Evolutionary conservation across 768 basidiomycete species (phyloP), one percentile per base, ranked within the genome.

Genomic region (Auriscalpium microsporum): DNA sequence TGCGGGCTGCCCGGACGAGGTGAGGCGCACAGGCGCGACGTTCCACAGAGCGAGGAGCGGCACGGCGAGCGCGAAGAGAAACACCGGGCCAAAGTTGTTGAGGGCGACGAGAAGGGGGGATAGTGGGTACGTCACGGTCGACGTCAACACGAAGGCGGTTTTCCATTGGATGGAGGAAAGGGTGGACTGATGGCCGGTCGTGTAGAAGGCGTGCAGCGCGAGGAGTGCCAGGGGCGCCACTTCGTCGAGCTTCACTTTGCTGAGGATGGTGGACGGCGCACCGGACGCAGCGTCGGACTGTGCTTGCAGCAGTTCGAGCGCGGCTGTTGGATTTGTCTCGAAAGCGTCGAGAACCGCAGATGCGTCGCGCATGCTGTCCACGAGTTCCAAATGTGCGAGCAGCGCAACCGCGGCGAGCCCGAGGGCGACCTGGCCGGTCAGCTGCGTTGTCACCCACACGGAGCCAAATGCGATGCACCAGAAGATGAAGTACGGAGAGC

Each of bases 141-240:
- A 72, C 2, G 83, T 80, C 54, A 99, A 76, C 33, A 97, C 67
- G 69, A 98, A 99, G 8, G 89, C 94, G 1, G 86, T 72, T 68
- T 96, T 96, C 96, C 95, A 99, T 62, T 98, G 95, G 45, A 99
- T 80, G 3, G 90, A 87, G 1, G 91, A 79, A 40, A 98, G 76
- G 3, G 86, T 86, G 1, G 93, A 79, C 69, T 98, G 94, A 64
- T 99, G 96, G 2, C 96, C 95, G 0, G 94, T 97, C 0, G 81
- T 75, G 66, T 88, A 90, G 76, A 94, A 98, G 8, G 79, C 69
- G 49, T 90, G 79, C 40, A 88, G 69, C 0, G 84, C 87, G 10
- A 96, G 74, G 8, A 97, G 77, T 0, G 86, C 86, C 13, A 97
- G 67, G 0, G 86, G 85, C 0, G 81, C 75, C 21, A 88, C 70